A percentile compares a stretch with the other conserved stretches of the same genome.
phyloP scores from a whole-genome alignment of 1,284 basidiomycete species.

The Apiotrichum brassicae region DNA sequence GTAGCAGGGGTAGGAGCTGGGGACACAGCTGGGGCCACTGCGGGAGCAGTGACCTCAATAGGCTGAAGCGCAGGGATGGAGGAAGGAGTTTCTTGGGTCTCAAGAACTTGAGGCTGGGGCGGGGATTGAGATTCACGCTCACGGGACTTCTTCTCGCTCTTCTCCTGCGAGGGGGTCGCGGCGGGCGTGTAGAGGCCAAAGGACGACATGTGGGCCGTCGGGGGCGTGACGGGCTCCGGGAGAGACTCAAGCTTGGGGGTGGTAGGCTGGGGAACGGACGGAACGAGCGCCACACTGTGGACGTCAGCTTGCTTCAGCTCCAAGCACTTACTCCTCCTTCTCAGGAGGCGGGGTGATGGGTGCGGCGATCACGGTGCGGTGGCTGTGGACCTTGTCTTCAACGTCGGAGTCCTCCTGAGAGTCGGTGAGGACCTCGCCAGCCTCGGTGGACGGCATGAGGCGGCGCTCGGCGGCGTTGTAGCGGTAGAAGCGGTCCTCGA shows the following conservation, averaged over 20 bases:
- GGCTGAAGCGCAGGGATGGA: not conserved
- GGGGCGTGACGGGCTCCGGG: not conserved
- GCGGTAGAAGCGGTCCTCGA: constrained; percentile 4
- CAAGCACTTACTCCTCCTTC: not conserved
- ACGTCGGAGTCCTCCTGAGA: not conserved
- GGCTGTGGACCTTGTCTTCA: not conserved
- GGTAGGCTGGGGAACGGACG: not conserved
- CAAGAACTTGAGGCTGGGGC: not conserved
- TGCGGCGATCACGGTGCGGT: not conserved
- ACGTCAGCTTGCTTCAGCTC: not conserved
- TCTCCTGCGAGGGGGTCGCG: not conserved
- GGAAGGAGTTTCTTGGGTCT: not conserved
- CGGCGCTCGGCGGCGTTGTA: constrained; percentile 1
- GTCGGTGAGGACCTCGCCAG: not conserved
- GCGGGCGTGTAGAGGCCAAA: constrained; percentile 2
- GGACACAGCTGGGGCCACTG: not conserved
- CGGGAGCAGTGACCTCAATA: not conserved
- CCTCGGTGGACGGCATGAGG: not conserved
- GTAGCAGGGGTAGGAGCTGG: not conserved
- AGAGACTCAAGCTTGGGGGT: not conserved
- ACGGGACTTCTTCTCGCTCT: not conserved
- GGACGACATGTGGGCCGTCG: not conserved
- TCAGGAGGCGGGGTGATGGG: not conserved
- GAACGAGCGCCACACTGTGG: not conserved
- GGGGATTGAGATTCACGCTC: not conserved